These are phyloP conservation scores for Xylaria curta DNA, from an alignment of 495 filamentous ascomycete species.

Conservation along the genomic window DNA sequence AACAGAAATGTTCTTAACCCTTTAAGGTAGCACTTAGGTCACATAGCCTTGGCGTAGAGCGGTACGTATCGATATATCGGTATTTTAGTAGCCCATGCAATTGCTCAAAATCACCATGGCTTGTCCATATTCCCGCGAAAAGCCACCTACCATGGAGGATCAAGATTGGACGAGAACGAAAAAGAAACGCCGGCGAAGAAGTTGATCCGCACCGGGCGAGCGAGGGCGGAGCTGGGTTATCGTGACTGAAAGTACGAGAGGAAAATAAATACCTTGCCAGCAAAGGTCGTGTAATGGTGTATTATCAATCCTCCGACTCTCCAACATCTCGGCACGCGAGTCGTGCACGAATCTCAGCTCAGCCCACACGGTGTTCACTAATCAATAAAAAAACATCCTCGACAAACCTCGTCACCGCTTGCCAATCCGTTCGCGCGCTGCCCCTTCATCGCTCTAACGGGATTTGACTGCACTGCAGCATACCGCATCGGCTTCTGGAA, in stretches of 20 bases:
- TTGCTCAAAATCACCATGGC: background rate
- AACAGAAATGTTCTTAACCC: background rate
- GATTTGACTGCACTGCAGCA: background rate
- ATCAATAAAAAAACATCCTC: constrained; percentile 14
- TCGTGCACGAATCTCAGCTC: background rate
- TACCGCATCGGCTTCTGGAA: constrained; percentile 9
- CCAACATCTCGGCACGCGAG: constrained; percentile 2
- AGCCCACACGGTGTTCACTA: constrained; percentile 19
- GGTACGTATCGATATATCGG: background rate
- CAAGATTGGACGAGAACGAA: constrained; percentile 10
- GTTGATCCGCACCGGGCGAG: constrained; percentile 21
- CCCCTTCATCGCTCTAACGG: background rate
- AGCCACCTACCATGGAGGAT: constrained; percentile 14
- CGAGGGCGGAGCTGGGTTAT: constrained; percentile 3
- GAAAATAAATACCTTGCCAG: constrained; percentile 12
- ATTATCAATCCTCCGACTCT: constrained; percentile 7
- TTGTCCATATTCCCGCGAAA: constrained; percentile 12
- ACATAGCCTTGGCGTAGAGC: background rate
- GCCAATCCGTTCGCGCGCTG: constrained; percentile 3
- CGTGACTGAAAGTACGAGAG: background rate
- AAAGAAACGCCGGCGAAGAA: constrained; percentile 14
- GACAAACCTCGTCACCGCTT: background rate
- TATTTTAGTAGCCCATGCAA: constrained; percentile 6
- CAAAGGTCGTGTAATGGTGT: constrained; percentile 1
- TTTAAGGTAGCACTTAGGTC: background rate